Evolutionary conservation across 1,139 yeast genomes (phyloP), one percentile per base, ranked within the genome.

Genomic region (Kazachstania sp.): DNA sequence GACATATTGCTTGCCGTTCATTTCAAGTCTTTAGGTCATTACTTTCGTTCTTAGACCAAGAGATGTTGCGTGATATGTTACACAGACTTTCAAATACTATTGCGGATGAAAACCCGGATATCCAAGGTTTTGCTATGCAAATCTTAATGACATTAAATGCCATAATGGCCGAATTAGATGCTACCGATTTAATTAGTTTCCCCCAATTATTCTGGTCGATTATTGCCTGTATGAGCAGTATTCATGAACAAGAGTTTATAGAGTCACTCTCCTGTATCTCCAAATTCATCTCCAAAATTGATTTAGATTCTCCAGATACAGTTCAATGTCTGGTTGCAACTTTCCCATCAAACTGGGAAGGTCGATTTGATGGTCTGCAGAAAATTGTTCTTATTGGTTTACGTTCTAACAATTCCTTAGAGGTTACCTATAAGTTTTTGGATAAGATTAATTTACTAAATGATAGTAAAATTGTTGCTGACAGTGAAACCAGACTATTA

Each of bases 101-200:
- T 15, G 81, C 97, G 0, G 99, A 94, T 64, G 86, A 81, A 38
- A 79, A 88, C 11, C 71, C 77, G 1, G 98, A 92, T 58, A 90
- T 92, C 43, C 98, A 92, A 66, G 97, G 97, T 0, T 94, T 94
- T 67, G 84, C 97, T 0, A 86, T 94, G 94, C 98, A 94, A 67
- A 92, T 92, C 48, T 70, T 94, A 52, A 90, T 90, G 97, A 92
- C 98, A 0, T 67, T 92, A 56, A 87, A 90, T 67, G 95, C 97
- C 0, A 81, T 88, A 16, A 84, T 94, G 1, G 94, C 95, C 0
- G 95, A 87, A 57, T 70, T 88, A 43, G 85, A 81, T 54, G 75
- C 92, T 4, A 86, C 78, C 39, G 84, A 86, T 54, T 69, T 92
- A 52, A 82, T 86, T 50, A 86, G 86, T 54, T 87, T 83, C 63